Evolutionary conservation across 768 basidiomycete species (phyloP), one percentile per base, ranked within the genome.

Genomic region (Ephemerocybe angulata): DNA sequence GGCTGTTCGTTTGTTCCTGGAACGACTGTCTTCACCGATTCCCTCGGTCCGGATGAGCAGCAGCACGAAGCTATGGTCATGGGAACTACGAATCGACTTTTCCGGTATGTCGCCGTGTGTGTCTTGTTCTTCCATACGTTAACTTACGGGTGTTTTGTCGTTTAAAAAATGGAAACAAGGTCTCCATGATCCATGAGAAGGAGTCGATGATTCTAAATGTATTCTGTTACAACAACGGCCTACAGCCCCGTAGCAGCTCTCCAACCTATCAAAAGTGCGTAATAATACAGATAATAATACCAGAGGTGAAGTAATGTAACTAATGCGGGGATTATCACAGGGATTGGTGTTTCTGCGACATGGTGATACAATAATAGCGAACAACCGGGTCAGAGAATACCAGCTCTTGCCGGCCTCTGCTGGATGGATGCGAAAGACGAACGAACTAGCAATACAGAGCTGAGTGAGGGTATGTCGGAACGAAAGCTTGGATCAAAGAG

Each of bases 111-210:
- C 25, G 11, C 27, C 46, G 28, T 22, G n/a, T 11, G 31, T 11
- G 49, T 28, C 49, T 50, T 50, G 49, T 50, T 27, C 22, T 50
- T 50, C 24, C 11, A 48, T n/a, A 19, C 15, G 1, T 28, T 30
- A 2, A 15, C 27, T 48, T 17, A 48, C 27, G 46, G 27, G 27
- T 15, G 12, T 28, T 48, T 7, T 48, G 24, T 15, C 28, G 30
- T 10, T 28, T 7, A 24, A 13, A 50, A 37, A 21, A 50, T 10
- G 22, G 43, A 33, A 48, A 54, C 53, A 55, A 55, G 54, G 54
- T 55, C 31, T 50, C 54, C 54, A 55, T 50, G 46, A 17, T 13
- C 27, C 8, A 48, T 48, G 22, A 10, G 27, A 28, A n/a, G 46
- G 8, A 8, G 33, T 17, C 8, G 8, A 35, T 8, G 33, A 48